phyloP scores from a whole-genome alignment of 2,329 filamentous ascomycete genomes.

The Lecanicillium sp. region DNA sequence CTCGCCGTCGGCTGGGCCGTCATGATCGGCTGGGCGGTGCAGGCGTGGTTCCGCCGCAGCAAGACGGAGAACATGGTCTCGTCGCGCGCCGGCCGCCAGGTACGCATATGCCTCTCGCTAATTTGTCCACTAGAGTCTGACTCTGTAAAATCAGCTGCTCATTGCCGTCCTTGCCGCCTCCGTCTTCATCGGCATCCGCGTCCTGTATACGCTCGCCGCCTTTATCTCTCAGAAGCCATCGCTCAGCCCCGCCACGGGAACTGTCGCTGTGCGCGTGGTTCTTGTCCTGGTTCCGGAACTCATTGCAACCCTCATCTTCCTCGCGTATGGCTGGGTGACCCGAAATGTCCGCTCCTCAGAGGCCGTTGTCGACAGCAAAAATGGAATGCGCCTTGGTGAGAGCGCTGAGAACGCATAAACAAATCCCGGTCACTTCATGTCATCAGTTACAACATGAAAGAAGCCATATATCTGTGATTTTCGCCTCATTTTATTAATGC shows the following conservation, averaged over 20 bases:
- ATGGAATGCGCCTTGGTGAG: not conserved
- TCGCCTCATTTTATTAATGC: too few relatives aligned
- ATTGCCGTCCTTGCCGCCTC: not conserved
- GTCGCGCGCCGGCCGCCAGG: conserved; percentile 1
- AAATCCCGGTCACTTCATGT: too few relatives aligned
- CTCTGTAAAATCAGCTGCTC: not conserved
- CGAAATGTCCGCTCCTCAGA: not conserved
- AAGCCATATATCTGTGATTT: too few relatives aligned
- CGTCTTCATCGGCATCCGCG: conserved; percentile 10
- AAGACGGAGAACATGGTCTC: not conserved
- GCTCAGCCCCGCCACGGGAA: conserved; percentile 1
- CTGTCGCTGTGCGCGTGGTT: conserved; percentile 1
- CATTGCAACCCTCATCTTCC: not conserved
- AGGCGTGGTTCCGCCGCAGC: conserved; percentile 1
- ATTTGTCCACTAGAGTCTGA: too few relatives aligned
- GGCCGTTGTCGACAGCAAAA: not conserved
- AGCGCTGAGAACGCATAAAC: not conserved
- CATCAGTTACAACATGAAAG: not conserved
- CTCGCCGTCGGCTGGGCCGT: conserved; percentile 1
- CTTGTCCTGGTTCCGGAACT: conserved; percentile 7
- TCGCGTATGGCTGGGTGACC: not conserved
- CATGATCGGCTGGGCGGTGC: not conserved
- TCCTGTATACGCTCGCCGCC: conserved; percentile 9
- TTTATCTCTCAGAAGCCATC: conserved; percentile 7
- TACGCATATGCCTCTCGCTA: not conserved